These are phyloP conservation scores for Catunica adiposa DNA, from an alignment of 2,329 filamentous ascomycete species.

Conservation along the genomic window DNA sequence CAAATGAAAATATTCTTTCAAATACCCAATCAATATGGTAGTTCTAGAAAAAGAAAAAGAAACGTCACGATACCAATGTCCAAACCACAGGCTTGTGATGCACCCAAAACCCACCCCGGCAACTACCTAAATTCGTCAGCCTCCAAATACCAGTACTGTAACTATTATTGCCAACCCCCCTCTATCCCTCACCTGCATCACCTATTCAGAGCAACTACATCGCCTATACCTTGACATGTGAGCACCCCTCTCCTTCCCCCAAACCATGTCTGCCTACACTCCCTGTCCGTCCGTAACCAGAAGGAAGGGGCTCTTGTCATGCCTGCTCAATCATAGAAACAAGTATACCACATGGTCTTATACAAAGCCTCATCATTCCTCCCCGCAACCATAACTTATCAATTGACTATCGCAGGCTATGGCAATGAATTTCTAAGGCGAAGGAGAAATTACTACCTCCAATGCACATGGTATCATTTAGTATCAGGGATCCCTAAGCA, in stretches of 20 bases:
- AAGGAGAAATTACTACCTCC: no score
- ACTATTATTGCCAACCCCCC: not conserved
- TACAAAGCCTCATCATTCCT: no score
- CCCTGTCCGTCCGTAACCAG: not conserved
- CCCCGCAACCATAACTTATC: no score
- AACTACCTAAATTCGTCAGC: not conserved
- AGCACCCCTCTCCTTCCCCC: not conserved
- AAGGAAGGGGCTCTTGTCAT: not conserved
- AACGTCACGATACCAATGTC: not conserved
- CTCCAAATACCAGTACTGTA: not conserved
- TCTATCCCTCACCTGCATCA: not conserved
- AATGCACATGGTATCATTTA: no score
- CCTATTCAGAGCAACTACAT: not conserved
- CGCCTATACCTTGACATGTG: not conserved
- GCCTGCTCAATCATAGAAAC: no score
- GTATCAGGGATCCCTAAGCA: no score
- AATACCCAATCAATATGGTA: not conserved
- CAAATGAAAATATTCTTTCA: not conserved
- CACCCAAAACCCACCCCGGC: not conserved
- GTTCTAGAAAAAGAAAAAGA: not conserved
- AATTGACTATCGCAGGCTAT: no score
- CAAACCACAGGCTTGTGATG: not conserved
- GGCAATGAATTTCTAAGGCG: no score
- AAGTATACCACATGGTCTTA: no score
- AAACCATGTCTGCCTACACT: not conserved